Evolutionary conservation across 2,329 filamentous ascomycete genomes (phyloP).

Genomic region (Lecanicillium sp.): DNA sequence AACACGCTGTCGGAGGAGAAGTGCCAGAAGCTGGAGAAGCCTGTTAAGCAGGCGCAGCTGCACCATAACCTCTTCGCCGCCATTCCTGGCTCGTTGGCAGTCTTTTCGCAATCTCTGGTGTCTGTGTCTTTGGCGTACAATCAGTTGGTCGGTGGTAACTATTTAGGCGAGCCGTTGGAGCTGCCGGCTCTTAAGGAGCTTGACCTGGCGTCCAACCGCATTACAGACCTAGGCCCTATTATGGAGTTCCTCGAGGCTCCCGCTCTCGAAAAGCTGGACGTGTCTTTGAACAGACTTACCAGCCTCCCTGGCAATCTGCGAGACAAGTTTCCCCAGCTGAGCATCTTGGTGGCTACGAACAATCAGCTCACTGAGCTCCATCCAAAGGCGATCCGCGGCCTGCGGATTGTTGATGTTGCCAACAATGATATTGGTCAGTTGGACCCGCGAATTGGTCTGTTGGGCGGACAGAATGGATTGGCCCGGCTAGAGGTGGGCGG

Average conservation of each 20-base stretch:
- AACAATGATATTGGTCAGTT: slow-evolving; percentile 82
- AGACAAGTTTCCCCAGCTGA: slow-evolving; percentile 60
- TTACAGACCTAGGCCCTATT: slow-evolving; percentile 62
- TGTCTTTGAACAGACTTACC: slow-evolving; percentile 74
- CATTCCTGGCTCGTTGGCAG: slow-evolving; percentile 63
- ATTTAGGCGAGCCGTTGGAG: slow-evolving; percentile 58
- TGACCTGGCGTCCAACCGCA: slow-evolving; percentile 65
- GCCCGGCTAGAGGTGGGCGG: slow-evolving; percentile 70
- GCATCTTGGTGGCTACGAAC: slow-evolving; percentile 65
- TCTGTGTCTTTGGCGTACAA: slow-evolving; percentile 71
- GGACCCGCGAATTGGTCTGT: slow-evolving; percentile 71
- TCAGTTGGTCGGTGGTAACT: slow-evolving; percentile 55
- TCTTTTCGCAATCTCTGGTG: slow-evolving; percentile 63
- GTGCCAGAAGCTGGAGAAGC: slow-evolving; percentile 47
- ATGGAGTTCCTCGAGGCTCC: slow-evolving; percentile 64
- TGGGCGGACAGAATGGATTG: slow-evolving; percentile 54
- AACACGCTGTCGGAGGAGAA: slow-evolving; percentile 51
- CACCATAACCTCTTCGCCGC: slow-evolving; percentile 68
- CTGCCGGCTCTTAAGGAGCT: slow-evolving; percentile 71
- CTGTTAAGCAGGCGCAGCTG: slow-evolving; percentile 53
- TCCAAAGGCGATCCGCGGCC: slow-evolving; percentile 64
- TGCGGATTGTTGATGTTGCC: slow-evolving; percentile 68
- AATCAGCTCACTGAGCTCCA: slow-evolving; percentile 71
- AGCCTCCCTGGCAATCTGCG: slow-evolving; percentile 58
- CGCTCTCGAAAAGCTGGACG: slow-evolving; percentile 65